Evolutionary conservation across 2,329 filamentous ascomycete genomes (phyloP).

Genomic region (Claviceps citrina): DNA sequence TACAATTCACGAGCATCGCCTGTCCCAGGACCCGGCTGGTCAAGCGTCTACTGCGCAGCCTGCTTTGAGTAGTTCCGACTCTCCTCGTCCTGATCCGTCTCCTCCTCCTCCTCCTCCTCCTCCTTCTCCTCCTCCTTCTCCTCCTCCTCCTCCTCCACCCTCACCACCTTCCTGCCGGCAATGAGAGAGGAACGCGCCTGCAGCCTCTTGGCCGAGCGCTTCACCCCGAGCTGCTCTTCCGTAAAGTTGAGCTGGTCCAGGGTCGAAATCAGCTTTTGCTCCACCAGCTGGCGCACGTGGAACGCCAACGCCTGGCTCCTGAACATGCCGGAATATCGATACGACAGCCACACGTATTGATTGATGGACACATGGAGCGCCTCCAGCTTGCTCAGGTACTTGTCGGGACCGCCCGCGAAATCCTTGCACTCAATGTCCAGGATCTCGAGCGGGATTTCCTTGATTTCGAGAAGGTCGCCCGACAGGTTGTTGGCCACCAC

Average conservation of each 20-base stretch:
- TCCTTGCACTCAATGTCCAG: constrained; percentile 46
- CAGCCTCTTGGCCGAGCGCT: constrained; percentile 12
- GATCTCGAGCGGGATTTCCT: constrained; percentile 53
- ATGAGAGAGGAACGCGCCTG: constrained; percentile 10
- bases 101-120: too few species aligned
- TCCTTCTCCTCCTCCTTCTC: too few species aligned
- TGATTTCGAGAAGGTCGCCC: constrained; percentile 57
- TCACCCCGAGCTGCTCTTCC: constrained; percentile 17
- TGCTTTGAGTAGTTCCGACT: too few species aligned
- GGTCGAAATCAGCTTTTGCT: constrained; percentile 47
- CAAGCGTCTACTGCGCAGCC: background rate
- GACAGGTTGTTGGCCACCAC: constrained; percentile 52
- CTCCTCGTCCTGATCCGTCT: too few species aligned
- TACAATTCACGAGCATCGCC: too few species aligned
- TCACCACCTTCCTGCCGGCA: constrained; percentile 6
- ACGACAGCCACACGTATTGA: constrained; percentile 85
- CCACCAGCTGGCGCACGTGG: constrained; percentile 63
- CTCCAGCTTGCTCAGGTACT: constrained; percentile 57
- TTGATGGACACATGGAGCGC: constrained; percentile 67
- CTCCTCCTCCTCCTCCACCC: constrained; percentile 7
- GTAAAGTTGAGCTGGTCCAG: constrained; percentile 36
- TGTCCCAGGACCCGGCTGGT: too few species aligned
- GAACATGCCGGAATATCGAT: constrained; percentile 72
- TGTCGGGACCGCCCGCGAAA: constrained; percentile 22
- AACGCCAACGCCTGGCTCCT: constrained; percentile 58